Base-by-base conservation (phyloP, 2,329 filamentous ascomycete genomes). In the Alternaria novae-zelandiae region DNA sequence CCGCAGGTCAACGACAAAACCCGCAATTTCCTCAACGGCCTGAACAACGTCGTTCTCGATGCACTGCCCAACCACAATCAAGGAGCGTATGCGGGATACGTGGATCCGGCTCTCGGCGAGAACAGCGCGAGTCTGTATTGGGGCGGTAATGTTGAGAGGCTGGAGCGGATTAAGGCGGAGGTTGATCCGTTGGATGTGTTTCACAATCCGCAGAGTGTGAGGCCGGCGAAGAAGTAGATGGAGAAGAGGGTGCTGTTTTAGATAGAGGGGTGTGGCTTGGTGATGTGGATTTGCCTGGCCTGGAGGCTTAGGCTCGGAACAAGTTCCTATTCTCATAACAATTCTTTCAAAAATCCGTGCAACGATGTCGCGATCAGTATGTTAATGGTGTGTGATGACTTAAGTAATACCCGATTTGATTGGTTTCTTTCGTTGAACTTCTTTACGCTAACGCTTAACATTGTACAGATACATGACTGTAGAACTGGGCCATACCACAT, bases 71-170 rank as follows among this genome's bases (percentile, higher is more conserved):
- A 73, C 13, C 72, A 72, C 11, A 68, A 80, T 9, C 79, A 81
- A 69, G 83, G 83, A 5, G 82, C 82, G 55, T 87, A 87, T 68
- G 81, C 83, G 50, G 86, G 86, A 65, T 87, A 87, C 58, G 82
- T 32, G 4, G 28, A 87, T 72, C 80, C 83, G 1, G 79, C 77
- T 32, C 73, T 86, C 59, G 80, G 81, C 28, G 74, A 77, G 8
- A 74, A 80, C 4, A 80, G 78, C n/a, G 80, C 83, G 65, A 69
- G 80, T 55, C 74, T 81, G 62, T 87, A 87, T 68, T 87, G 82
- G 75, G 76, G 81, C 2, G 68, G 69, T 1, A 81, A 81, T 47
- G 74, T 79, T 43, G 58, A 66, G 12, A 70, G 70, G 30, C 60
- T 83, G 61, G 71, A 79, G 70, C 54, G 65, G 26, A 80, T 82